Base-by-base conservation (phyloP, 2,329 filamentous ascomycete species). In the Blastomyces silverae region DNA sequence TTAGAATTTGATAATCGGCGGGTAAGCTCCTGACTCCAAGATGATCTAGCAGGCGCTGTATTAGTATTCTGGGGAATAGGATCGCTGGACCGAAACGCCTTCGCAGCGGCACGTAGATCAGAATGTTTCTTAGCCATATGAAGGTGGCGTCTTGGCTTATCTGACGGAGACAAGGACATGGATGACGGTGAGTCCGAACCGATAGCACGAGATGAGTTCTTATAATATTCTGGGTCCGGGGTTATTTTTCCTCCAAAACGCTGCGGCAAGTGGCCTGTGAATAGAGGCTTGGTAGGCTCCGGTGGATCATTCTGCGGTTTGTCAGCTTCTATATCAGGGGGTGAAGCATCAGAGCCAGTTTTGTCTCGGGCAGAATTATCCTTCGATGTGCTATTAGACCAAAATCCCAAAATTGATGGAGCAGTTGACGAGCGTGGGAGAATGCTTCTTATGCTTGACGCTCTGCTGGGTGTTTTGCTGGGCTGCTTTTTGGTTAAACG, bases 401-500 rank as follows among this genome's bases (percentile, higher is more conserved):
- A 66, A 42, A 68, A 64, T 15, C 64, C 68, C n/a, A 44, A 61
- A 22, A 67, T 53, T n/a, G 66, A 67, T 37, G 65, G 65, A 15
- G 64, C 60, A 13, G 65, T 65, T 3, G 68, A 69, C 22, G 59
- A 62, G 28, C 63, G 66, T 39, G 58, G 66, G 55, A 65, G 63
- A 52, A 37, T 48, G 17, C 65, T 65, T 59, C 63, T 65, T 20
- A 64, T 52, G 42, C 67, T 68, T 13, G 68, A 69, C 4, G 68
- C 62, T 62, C 67, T 62, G 55, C 68, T 69, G 20, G 68, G 68
- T 28, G 46, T 46, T 11, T 48, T 63, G 37, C 56, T 39, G 2
- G 66, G 66, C 62, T 62, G 56, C 52, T 64, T 65, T 64, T 69
- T 69, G 28, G 64, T 68, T 48, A 69, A 58, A 34, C 64, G 58